Evolutionary conservation across 2,329 filamentous ascomycete genomes (phyloP).

Genomic region (Pyrenophora tritici-repentis): DNA sequence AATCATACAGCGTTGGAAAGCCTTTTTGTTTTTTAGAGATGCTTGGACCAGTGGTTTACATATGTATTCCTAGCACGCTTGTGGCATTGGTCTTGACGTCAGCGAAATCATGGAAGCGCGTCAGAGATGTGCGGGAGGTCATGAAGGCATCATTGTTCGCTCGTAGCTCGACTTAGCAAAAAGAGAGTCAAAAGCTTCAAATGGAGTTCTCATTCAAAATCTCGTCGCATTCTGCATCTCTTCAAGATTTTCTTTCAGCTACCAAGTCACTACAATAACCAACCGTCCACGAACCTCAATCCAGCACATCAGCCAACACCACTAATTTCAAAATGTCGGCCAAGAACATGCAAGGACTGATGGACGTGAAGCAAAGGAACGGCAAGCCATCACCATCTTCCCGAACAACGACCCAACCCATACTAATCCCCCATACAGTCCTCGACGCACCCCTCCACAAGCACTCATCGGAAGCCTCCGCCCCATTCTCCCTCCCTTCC

Average conservation of each 20-base stretch:
- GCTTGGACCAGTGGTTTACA: no score
- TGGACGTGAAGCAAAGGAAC: conserved; percentile 37
- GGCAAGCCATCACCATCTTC: conserved; percentile 11
- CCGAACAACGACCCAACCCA: not conserved
- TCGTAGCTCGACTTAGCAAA: conserved; percentile 1
- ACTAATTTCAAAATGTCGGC: conserved; percentile 16
- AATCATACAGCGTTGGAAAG: no score
- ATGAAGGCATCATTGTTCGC: conserved; percentile 19
- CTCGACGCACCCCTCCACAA: conserved; percentile 33
- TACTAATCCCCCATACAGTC: conserved; percentile 16
- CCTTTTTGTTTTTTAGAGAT: no score
- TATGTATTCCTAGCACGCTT: no score
- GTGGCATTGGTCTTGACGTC: not conserved
- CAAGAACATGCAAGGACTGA: conserved; percentile 28
- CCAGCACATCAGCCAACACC: conserved; percentile 12
- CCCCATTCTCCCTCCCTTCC: conserved; percentile 6
- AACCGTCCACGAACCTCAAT: not conserved
- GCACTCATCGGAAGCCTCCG: conserved; percentile 16
- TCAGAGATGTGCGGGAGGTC: conserved; percentile 10
- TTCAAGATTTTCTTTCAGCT: not conserved
- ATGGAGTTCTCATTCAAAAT: not conserved
- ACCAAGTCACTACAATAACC: not conserved
- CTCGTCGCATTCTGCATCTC: not conserved
- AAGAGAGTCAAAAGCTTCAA: not conserved
- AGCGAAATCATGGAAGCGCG: conserved; percentile 9